A percentile compares a stretch with the other conserved stretches of the same genome.
phyloP scores from a whole-genome alignment of 345 rosid genomes.

The Pelargonium nanum region DNA sequence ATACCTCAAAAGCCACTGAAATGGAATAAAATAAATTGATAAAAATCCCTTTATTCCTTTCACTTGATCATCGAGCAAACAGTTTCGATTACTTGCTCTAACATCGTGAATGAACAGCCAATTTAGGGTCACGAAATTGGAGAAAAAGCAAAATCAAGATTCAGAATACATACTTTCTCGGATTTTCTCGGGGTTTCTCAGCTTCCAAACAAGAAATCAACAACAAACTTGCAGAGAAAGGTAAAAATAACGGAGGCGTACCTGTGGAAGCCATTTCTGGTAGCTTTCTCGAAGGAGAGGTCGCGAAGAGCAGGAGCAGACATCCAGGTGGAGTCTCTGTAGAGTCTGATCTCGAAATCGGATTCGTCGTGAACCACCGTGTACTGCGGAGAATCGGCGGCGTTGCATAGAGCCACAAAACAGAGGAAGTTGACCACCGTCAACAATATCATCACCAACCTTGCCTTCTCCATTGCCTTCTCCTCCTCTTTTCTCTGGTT shows the following conservation, averaged over 20 bases:
- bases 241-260: slow-evolving; percentile 1
- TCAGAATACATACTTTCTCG: no score
- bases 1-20: no score
- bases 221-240: neutral
- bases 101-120: no score
- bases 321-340: slow-evolving; percentile 47
- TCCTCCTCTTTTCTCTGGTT: neutral
- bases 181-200: neutral
- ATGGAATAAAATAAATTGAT: no score
- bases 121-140: neutral
- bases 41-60: neutral
- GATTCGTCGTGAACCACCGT: slow-evolving; percentile 39
- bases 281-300: slow-evolving; percentile 52
- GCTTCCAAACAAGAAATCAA: neutral
- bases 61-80: neutral
- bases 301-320: slow-evolving; percentile 28
- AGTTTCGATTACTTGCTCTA: neutral
- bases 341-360: slow-evolving; percentile 55
- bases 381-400: slow-evolving; percentile 45
- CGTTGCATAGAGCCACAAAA: slow-evolving; percentile 8
- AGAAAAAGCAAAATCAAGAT: no score
- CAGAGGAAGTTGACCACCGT: slow-evolving; percentile 8
- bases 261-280: slow-evolving; percentile 56
- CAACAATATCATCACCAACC: slow-evolving; percentile 6
- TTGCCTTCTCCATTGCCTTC: slow-evolving; percentile 25